phyloP scores from a whole-genome alignment of 163 green algal species.

The Chlamydomonas reinhardtii region DNA sequence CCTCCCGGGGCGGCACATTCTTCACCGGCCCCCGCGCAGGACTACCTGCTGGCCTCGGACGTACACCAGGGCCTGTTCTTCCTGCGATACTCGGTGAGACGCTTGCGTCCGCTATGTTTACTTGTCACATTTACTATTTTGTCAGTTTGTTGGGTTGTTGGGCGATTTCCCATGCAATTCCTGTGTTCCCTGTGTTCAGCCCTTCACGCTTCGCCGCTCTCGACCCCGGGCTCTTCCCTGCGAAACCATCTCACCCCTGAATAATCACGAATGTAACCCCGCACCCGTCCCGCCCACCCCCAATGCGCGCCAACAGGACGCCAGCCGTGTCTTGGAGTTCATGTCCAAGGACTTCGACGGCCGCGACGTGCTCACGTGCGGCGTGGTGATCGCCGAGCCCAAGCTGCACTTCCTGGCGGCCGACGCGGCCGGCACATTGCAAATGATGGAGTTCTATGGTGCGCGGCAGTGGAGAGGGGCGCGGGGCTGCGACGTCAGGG shows the following conservation, averaged over 20 bases:
- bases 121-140: too few species aligned
- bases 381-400: slow-evolving; percentile 84
- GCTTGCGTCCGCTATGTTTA: not conserved
- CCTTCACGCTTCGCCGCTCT: too few species aligned
- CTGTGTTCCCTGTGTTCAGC: too few species aligned
- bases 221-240: too few species aligned
- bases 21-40: too few species aligned
- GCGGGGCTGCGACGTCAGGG: not conserved
- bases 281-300: too few species aligned
- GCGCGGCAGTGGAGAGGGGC: not conserved
- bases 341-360: slow-evolving; percentile 82
- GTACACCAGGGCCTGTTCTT: slow-evolving; percentile 84
- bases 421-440: slow-evolving; percentile 76
- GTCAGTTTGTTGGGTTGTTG: too few species aligned
- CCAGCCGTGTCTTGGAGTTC: slow-evolving; percentile 57
- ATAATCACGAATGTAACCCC: too few species aligned
- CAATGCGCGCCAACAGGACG: not conserved
- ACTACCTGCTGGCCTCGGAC: slow-evolving; percentile 88
- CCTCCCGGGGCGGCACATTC: too few species aligned
- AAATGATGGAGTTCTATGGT: slow-evolving; percentile 77
- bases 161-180: too few species aligned
- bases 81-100: slow-evolving; percentile 75
- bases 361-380: slow-evolving; percentile 64
- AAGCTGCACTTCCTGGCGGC: slow-evolving; percentile 78
- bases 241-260: too few species aligned